Conservation (phyloP, 805 yeast species). For the Komagataella populi region DNA sequence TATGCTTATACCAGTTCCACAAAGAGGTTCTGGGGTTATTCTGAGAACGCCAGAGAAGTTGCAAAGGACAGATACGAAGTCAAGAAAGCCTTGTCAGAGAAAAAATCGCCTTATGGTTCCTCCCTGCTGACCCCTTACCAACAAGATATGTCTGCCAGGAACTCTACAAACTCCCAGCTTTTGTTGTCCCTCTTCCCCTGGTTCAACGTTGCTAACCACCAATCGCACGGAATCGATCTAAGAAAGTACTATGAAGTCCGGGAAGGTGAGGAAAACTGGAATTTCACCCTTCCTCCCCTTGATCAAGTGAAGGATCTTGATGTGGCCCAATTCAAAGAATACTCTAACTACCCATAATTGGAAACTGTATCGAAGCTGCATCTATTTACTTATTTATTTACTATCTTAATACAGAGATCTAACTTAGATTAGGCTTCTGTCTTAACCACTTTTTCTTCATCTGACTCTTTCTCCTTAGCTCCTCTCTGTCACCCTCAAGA, state of each 20-base stretch:
- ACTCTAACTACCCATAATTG: conserved; percentile 5
- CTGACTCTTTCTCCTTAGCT: too few species aligned
- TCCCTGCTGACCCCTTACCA: conserved; percentile 54
- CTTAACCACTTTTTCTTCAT: too few species aligned
- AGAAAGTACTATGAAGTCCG: conserved; percentile 43
- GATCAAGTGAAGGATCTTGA: conserved; percentile 28
- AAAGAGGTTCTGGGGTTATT: conserved; percentile 65
- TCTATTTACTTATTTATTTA: not conserved
- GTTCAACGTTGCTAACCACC: conserved; percentile 74
- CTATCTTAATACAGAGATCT: not conserved
- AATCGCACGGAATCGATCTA: conserved; percentile 68
- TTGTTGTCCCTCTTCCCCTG: conserved; percentile 55
- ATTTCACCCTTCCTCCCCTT: conserved; percentile 32
- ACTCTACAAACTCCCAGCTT: conserved; percentile 59
- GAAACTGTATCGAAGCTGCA: not conserved
- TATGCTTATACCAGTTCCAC: conserved; percentile 56
- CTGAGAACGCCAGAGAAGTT: conserved; percentile 63
- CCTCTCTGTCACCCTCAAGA: too few species aligned
- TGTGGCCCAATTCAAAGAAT: conserved; percentile 6
- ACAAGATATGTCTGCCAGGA: conserved; percentile 64
- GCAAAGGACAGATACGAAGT: conserved; percentile 60
- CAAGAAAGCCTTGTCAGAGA: conserved; percentile 50
- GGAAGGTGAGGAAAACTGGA: conserved; percentile 48
- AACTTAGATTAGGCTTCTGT: not conserved
- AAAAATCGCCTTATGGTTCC: conserved; percentile 53